Percentiles rank a stretch among this genome's conserved stretches.
Evolutionary conservation across 805 yeast genomes (phyloP).

Genomic region (Barnettozyma vustinii): DNA sequence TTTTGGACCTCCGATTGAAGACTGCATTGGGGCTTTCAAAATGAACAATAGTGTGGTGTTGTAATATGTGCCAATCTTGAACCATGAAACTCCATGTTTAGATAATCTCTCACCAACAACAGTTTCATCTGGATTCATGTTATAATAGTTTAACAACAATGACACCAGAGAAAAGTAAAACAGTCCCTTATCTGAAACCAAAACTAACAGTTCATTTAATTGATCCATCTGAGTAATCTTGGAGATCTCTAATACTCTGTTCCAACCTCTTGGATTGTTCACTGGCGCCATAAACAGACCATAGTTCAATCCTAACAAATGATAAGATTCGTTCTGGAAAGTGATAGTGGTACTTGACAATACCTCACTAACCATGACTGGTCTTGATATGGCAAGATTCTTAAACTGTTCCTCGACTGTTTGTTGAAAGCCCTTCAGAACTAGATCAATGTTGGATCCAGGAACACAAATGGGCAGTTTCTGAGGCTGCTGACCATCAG

Average conservation of each 20-base stretch:
- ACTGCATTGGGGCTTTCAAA: conserved; percentile 44
- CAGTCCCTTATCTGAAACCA: conserved; percentile 54
- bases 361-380: conserved; percentile 31
- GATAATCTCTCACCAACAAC: conserved; percentile 45
- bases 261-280: conserved; percentile 43
- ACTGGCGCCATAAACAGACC: conserved; percentile 53
- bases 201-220: conserved; percentile 48
- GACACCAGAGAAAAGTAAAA: conserved; percentile 60
- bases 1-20: conserved; percentile 27
- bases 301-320: conserved; percentile 52
- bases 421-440: conserved; percentile 31
- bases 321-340: conserved; percentile 39
- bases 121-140: conserved; percentile 28
- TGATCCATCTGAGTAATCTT: conserved; percentile 59
- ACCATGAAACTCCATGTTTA: conserved; percentile 52
- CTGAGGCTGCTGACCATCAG: conserved; percentile 42
- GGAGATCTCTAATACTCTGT: conserved; percentile 44
- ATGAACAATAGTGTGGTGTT: conserved; percentile 52
- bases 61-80: conserved; percentile 65
- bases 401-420: conserved; percentile 17
- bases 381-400: conserved; percentile 27
- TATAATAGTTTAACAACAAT: conserved; percentile 53
- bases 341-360: conserved; percentile 42
- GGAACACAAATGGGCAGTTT: conserved; percentile 50
- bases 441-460: conserved; percentile 46